Evolutionary conservation across 2,329 filamentous ascomycete genomes (phyloP), one percentile per base, ranked within the genome.

Genomic region (Arthrocladium fulminans): DNA sequence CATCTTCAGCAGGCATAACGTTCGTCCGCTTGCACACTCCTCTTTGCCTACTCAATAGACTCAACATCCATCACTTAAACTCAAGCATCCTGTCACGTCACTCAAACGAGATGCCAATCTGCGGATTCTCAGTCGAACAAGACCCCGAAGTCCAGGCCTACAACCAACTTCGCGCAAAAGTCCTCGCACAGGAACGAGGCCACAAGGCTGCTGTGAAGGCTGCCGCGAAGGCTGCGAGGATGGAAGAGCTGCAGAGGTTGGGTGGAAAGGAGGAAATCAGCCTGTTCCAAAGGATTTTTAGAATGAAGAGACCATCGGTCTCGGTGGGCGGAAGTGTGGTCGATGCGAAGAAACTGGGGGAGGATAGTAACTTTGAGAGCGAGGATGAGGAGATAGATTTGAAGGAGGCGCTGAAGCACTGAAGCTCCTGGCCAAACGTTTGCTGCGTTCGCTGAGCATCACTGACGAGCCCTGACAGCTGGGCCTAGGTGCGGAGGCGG

Each of bases 91-190:
- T n/a, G n/a, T n/a, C n/a, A n/a, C 27, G 27, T 29, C 27, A 29
- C 27, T 29, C 27, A 29, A 13, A 29, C 7, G 27, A 7, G 13
- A 7, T 29, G 7, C 7, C 27, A 13, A 7, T 56, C 13, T 47
- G 39, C 9, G 47, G 44, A n/a, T 56, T 49, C 29, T 53, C 52
- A 5, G 47, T 51, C 41, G 50, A 54, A 39, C 47, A 54, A 17
- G 54, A 56, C 47, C 32, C 19, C 15, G 54, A 56, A 39, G 54
- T 56, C 25, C 54, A 55, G 41, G 54, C 48, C 17, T 56, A 54
- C 47, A 48, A 48, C 27, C n/a, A 35, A 17, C 30, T 45, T 4
- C 52, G 52, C n/a, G 43, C 30, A 2, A 20, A 24, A 6, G 48
- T 47, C 30, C 49, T 55, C 32, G 51, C 38, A 5, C 42, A 43